Evolutionary conservation across 2,329 filamentous ascomycete species (phyloP).

Genomic region (Hypocrella siamensis): DNA sequence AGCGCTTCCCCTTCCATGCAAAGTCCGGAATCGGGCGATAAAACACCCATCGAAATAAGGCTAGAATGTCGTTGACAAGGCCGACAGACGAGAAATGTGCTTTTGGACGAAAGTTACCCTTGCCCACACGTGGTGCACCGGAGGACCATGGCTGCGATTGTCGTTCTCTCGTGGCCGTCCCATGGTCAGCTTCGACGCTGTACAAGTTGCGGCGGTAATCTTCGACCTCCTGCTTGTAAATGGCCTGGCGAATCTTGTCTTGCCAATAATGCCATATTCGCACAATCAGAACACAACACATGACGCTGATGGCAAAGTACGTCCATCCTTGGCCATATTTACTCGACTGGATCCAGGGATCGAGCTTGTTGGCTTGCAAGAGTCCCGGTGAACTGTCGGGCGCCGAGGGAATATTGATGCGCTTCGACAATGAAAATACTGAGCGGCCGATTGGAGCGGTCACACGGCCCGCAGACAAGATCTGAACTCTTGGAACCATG

Average conservation of each 20-base stretch:
- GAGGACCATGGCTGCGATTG: conserved; percentile 60
- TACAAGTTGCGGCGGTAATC: conserved; percentile 43
- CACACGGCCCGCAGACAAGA: conserved; percentile 11
- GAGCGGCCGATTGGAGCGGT: conserved; percentile 16
- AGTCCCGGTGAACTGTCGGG: conserved; percentile 44
- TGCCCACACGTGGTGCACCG: conserved; percentile 39
- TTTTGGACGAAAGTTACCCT: conserved; percentile 42
- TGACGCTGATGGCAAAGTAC: conserved; percentile 65
- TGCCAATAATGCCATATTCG: conserved; percentile 82
- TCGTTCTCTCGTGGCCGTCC: conserved; percentile 29
- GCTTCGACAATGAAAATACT: conserved; percentile 28
- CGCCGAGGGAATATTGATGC: conserved; percentile 45
- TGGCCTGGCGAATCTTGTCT: conserved; percentile 79
- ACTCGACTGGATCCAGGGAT: conserved; percentile 67
- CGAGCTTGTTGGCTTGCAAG: conserved; percentile 46
- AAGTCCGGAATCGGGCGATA: conserved; percentile 74
- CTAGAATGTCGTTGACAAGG: conserved; percentile 61
- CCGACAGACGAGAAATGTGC: conserved; percentile 63
- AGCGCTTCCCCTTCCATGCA: conserved; percentile 46
- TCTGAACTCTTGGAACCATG: no score
- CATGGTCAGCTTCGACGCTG: conserved; percentile 31
- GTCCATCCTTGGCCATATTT: conserved; percentile 84
- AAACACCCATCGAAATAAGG: conserved; percentile 76
- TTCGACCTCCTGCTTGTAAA: conserved; percentile 70
- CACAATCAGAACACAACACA: conserved; percentile 50